Evolutionary conservation across 2,329 filamentous ascomycete species (phyloP), one percentile per base, ranked within the genome.

Genomic region (Aspergillus neoniger): DNA sequence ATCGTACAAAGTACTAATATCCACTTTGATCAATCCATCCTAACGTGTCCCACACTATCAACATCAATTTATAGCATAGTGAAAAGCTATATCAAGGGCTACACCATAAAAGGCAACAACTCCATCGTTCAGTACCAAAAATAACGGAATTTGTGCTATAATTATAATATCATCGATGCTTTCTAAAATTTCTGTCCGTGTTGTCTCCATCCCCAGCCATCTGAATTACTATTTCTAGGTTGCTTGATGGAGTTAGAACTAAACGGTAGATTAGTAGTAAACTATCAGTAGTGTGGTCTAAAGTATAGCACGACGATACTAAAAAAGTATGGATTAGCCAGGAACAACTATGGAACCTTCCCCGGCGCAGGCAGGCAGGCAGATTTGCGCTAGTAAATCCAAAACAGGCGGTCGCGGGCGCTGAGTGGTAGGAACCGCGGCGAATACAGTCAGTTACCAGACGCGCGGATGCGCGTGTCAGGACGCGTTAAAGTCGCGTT

Each of bases 401-500:
- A n/a, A 51, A 59, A 50, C 25, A 9, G 32, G 32, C 5, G 25
- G n/a, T 14, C 14, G 12, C 25, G 43, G 43, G 41, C 30, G 19
- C 21, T 54, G 39, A 59, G 5, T 59, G 57, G 57, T 21, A 12
- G 57, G 30, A 39, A 28, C 8, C 15, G 17, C 4, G 49, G 2
- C 4, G 5, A 9, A 58, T 61, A 65, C 64, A 25, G 63, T 65
- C 66, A 59, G 5, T 59, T 65, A 68, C 65, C 59, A 63, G 30
- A 59, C 65, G 66, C 66, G 66, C 63, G 60, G 54, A 21, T 60
- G 53, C 66, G 66, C 63, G 66, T 63, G 15, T 43, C 30, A 25
- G 58, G 59, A 65, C 66, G 66, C 65, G 66, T 62, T 23, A n/a
- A 30, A 9, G 52, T 60, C 65, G 63, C 66, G 66, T 56, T 36